Conservation (phyloP, 2,329 filamentous ascomycete species). For the Fusarium sp. region DNA sequence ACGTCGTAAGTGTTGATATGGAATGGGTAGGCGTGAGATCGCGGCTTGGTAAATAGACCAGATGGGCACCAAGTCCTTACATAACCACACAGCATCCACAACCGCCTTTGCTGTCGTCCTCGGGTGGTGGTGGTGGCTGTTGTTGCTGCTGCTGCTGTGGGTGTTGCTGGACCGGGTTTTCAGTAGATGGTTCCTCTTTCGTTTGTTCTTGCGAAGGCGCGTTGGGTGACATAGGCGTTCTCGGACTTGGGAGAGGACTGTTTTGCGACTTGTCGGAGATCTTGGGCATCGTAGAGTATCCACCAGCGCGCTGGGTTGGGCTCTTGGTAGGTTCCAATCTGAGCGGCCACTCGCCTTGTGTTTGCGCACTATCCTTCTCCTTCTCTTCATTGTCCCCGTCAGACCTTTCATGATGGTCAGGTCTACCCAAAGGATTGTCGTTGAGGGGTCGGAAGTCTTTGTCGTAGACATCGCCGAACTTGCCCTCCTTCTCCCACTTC, state of each 20-base stretch:
- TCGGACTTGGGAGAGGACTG: conserved; percentile 59
- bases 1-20: conserved; percentile 47
- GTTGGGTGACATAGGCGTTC: conserved; percentile 58
- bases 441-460: conserved; percentile 88
- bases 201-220: conserved; percentile 41
- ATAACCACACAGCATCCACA: conserved; percentile 66
- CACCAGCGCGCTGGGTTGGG: conserved; percentile 59
- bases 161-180: conserved; percentile 29
- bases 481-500: conserved; percentile 93
- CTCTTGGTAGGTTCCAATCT: conserved; percentile 61
- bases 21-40: conserved; percentile 26
- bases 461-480: conserved; percentile 87
- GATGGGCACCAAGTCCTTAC: conserved; percentile 50
- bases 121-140: conserved; percentile 34
- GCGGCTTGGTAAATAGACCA: neutral
- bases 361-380: conserved; percentile 24
- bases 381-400: conserved; percentile 25
- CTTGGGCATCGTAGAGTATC: conserved; percentile 74
- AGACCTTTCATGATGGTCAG: conserved; percentile 56
- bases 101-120: conserved; percentile 57
- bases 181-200: conserved; percentile 29
- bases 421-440: conserved; percentile 67
- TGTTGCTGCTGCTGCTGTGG: conserved; percentile 3
- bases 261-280: conserved; percentile 58
- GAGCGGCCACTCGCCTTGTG: conserved; percentile 70